Evolutionary conservation across 345 rosid genomes (phyloP), one percentile per base, ranked within the genome.

Genomic region (Erodium maritimum): DNA sequence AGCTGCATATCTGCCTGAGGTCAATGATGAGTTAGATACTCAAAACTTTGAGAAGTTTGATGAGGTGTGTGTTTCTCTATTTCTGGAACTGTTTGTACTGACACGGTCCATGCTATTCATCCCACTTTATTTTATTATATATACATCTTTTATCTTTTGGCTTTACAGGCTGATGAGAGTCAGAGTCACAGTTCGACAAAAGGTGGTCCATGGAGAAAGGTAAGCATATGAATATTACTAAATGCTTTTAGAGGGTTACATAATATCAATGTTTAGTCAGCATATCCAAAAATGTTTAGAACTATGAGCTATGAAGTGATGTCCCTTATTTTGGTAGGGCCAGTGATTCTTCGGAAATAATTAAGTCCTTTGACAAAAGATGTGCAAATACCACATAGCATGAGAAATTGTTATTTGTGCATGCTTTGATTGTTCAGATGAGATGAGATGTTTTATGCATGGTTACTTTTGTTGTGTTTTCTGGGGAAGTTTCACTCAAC

Each of bases 11-110:
- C 74, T 81, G 54, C 98, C 98, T 14, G 95, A 78, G 60, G 98
- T 91, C 67, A 86, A 80, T 23, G 86, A 86, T 71, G 96, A 91
- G 65, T 75, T 91, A 65, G 96, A 91, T 78, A 88, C 96, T 56
- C 95, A 91, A 80, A 91, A 91, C 69, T 88, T 91, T 77, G 96
- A 86, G 68, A 91, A 84, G 66, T 84, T 91, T 65, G 96, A 91
- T 6, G 95, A 88, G 93, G 98, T 93, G 69, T 17, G 19, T 10
- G 25, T 52, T 18, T 64, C 34, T 54, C 48, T 63, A 21, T 69
- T 58, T 52, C 51, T 57, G 17, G 12, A 23, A 51, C 24, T 33
- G 23, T 68, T 55, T 57, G 45, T 50, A 25, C 48, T 9, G 23
- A 50, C 22, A 12, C 25, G 37, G 25, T 45, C 24, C 23, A 59